Evolutionary conservation across 495 filamentous ascomycete genomes (phyloP), one percentile per base, ranked within the genome.

Genomic region (Cercophora newfieldiana): DNA sequence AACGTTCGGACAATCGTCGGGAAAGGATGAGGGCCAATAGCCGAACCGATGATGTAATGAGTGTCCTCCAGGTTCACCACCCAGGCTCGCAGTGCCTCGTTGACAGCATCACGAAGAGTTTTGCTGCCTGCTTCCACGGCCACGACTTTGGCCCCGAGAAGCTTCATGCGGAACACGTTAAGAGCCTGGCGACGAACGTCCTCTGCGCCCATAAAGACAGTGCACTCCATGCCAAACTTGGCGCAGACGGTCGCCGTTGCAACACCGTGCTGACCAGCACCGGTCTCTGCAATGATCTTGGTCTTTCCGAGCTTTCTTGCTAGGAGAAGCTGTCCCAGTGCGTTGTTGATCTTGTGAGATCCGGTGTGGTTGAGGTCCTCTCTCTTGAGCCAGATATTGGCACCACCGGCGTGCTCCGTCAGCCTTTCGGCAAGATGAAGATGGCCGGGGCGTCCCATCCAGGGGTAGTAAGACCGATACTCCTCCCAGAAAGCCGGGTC

Each of bases 331-430:
- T 97, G 94, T 14, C 94, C 94, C 19, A 97, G 75, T 3, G 94
- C 94, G 73, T 97, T 97, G 80, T 98, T 98, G 81, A 98, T 97
- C 83, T 98, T 98, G 83, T 98, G 94, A 28, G 88, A 91, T 49
- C 86, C 86, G 7, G 88, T 90, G 71, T 93, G 90, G 76, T 97
- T 97, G 29, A 97, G 82, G 77, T 97, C 94, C 78, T 97, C 94
- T 66, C 94, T 84, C 78, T 98, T 98, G 56, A 98, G 78, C 91
- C 92, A 97, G 82, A 98, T 94, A 68, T 90, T 96, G 28, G 94
- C 94, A 33, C 94, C 94, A 21, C 91, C 92, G 26, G 90, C 93
- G 71, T 95, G 80, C 55, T 94, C 90, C 0, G 96, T 97, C 59
- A 99, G 79, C 24, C 93, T 87, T 68, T 93, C 88, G 0, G 95